phyloP scores from a whole-genome alignment of 352 stramenopile genomes.

The Globisporangium barbulae region DNA sequence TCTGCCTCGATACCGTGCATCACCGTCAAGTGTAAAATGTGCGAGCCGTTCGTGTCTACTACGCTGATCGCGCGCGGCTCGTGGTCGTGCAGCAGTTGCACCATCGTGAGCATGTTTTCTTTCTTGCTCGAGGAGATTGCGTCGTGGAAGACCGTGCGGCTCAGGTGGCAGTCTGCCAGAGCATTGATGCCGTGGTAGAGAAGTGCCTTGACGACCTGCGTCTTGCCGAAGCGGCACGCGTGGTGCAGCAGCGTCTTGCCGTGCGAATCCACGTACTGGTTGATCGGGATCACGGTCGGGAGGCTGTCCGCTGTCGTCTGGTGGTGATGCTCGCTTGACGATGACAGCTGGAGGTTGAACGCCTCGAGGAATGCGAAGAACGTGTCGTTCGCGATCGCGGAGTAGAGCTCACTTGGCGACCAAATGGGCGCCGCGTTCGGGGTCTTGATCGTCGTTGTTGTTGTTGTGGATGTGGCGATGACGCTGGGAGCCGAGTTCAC shows the following conservation, averaged over 20 bases:
- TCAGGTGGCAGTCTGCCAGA: constrained; percentile 39
- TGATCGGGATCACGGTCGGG: constrained; percentile 20
- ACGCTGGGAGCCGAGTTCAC: not conserved
- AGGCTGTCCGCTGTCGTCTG: no score
- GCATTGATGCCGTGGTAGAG: constrained; percentile 48
- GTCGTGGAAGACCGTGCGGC: constrained; percentile 61
- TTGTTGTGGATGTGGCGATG: not conserved
- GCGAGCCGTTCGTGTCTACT: constrained; percentile 59
- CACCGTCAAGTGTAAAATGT: constrained; percentile 59
- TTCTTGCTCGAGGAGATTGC: constrained; percentile 29
- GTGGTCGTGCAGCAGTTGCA: constrained; percentile 52
- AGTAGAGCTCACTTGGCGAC: constrained; percentile 16
- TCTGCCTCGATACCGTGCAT: constrained; percentile 39
- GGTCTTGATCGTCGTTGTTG: not conserved
- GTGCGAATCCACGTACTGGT: constrained; percentile 43
- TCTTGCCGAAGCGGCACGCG: constrained; percentile 45
- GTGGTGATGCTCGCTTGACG: not conserved
- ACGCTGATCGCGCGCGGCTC: constrained; percentile 37
- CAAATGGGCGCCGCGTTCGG: not conserved
- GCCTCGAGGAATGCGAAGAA: constrained; percentile 21
- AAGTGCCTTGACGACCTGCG: constrained; percentile 50
- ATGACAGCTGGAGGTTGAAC: constrained; percentile 14
- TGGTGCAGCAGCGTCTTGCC: constrained; percentile 67
- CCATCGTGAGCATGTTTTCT: constrained; percentile 28
- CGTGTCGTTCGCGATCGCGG: constrained; percentile 14